Evolutionary conservation across 1,284 basidiomycete species (phyloP), one percentile per base, ranked within the genome.

Genomic region (Sporisorium graminicola): DNA sequence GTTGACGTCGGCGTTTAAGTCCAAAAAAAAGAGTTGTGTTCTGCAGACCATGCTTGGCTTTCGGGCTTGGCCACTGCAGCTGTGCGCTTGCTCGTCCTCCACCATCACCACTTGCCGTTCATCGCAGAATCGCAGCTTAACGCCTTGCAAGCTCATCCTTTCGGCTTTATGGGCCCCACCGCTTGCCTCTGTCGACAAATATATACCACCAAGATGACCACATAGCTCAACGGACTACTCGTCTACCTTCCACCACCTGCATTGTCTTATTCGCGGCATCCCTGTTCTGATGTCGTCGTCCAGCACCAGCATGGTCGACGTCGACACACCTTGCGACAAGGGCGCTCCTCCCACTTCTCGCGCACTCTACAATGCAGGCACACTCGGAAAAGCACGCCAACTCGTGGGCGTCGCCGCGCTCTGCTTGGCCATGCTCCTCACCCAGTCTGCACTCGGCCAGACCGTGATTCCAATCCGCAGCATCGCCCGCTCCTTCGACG

Each of bases 371-470:
- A 74, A 65, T 54, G 63, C 54, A 8, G 63, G 72, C 18, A 20
- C 22, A 1, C 40, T 65, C 24, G 72, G 72, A 55, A 58, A 63
- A 16, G 29, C 42, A 4, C 72, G 72, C 6, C 72, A 79, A 50
- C 49, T 69, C 43, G 50, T 47, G 13, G 59, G 57, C 33, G 71
- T 79, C 6, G 57, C 65, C 12, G 24, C 47, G 2, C 65, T 79
- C 1, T 74, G 74, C 53, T 42, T 35, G 13, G 58, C 75, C 3
- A 74, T 74, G 77, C 70, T 79, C 1, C 63, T 79, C 35, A 79
- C 77, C 18, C 77, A 79, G 52, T 50, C 70, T 5, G 67, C 58
- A 3, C 61, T 79, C 8, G 77, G 64, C 22, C 74, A 77, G 33
- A 55, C 60, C 16, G 46, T 79, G 18, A 2, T 74, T 0, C 71